Conservation (phyloP, 352 stramenopile genomes). For the Phytophthora boehmeriae region DNA sequence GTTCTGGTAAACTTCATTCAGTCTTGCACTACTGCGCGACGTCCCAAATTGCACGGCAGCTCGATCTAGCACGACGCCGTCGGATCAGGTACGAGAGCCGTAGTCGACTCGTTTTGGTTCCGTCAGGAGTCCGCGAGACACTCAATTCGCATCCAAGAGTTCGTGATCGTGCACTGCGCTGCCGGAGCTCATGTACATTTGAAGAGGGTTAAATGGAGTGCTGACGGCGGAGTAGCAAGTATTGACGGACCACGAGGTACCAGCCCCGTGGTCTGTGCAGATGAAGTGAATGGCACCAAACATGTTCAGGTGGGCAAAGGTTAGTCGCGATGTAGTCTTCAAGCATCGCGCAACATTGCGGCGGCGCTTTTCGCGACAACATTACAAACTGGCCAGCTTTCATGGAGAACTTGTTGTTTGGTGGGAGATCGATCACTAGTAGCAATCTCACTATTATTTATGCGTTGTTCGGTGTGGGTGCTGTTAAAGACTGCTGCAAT, state of each 20-base stretch:
- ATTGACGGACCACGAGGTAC: not conserved
- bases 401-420: too few species aligned
- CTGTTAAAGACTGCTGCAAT: too few species aligned
- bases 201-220: not conserved
- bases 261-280: not conserved
- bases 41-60: conserved; percentile 30
- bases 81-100: not conserved
- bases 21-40: conserved; percentile 39
- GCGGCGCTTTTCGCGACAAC: too few species aligned
- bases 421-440: too few species aligned
- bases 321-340: too few species aligned
- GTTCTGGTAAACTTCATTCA: conserved; percentile 19
- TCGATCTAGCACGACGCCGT: conserved; percentile 14
- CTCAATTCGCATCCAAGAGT: conserved; percentile 23
- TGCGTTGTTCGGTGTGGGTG: too few species aligned
- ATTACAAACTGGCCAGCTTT: too few species aligned
- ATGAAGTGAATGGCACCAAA: not conserved
- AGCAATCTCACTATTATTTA: too few species aligned
- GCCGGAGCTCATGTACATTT: not conserved
- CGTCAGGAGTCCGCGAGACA: too few species aligned
- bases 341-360: too few species aligned
- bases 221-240: not conserved
- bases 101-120: not conserved
- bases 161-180: conserved; percentile 6
- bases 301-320: not conserved